Evolutionary conservation across 192 early-diverging fungal species (phyloP), one percentile per base, ranked within the genome.

Genomic region (Glomus cerebriforme): DNA sequence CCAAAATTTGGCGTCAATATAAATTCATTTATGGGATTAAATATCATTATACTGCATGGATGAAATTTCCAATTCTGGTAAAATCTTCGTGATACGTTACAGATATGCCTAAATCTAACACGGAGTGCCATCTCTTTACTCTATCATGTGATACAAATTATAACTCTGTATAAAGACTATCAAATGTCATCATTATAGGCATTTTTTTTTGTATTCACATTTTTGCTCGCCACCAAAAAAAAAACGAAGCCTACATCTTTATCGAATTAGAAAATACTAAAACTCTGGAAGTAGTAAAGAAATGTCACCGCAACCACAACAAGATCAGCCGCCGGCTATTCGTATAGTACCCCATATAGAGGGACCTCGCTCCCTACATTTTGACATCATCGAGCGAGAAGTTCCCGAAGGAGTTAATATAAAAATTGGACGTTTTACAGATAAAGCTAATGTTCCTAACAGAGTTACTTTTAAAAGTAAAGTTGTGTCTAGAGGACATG

Each of bases 401-500:
- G 88, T 95, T 1, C 81, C 85, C 4, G 88, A 90, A 70, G 86
- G 85, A 73, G 87, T 86, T 32, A 60, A 87, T 5, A 83, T 93
- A 37, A 92, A 93, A 78, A 91, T 95, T 68, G 92, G 92, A 3
- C 86, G 93, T 60, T 93, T 92, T 80, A 92, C 91, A 2, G 92
- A 94, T 75, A 89, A 88, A 78, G 86, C 89, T 26, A 58, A 75
- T 19, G 60, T 81, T 66, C 86, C 89, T 82, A 93, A 93, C 82
- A 86, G 90, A 27, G 89, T 95, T 58, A 92, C 92, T 39, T 95
- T 95, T 87, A 92, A 93, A 83, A 92, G 91, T 85, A 99, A 99
- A 82, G 97, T 99, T 63, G 97, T 98, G 7, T 92, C 90, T 67
- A 89, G 97, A 54, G 92, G 88, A 76, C 97, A 99, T 77, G 96